Percentiles rank a stretch among this genome's conserved stretches.
phyloP scores from a whole-genome alignment of 2,329 filamentous ascomycete genomes.

The Ophiocordyceps sinensis region DNA sequence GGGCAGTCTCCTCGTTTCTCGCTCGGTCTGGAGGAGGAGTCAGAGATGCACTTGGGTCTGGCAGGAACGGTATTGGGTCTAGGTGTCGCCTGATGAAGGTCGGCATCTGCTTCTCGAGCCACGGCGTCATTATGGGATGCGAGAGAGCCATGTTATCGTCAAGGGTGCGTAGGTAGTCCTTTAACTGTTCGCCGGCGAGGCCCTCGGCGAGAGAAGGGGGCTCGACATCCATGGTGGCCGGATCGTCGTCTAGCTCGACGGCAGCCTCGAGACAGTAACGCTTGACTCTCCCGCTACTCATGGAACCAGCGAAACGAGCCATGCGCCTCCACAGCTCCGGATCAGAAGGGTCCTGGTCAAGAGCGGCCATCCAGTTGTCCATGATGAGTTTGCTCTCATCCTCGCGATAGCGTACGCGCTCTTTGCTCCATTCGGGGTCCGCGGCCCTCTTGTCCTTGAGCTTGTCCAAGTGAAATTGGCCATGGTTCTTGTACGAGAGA shows the following conservation, averaged over 20 bases:
- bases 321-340: constrained; percentile 50
- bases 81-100: constrained; percentile 35
- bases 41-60: constrained; percentile 30
- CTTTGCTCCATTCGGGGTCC: constrained; percentile 35
- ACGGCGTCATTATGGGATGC: constrained; percentile 47
- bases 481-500: constrained; percentile 88
- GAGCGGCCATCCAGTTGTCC: constrained; percentile 40
- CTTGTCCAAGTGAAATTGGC: constrained; percentile 73
- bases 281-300: constrained; percentile 41
- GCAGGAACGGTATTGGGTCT: constrained; percentile 49
- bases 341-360: constrained; percentile 52
- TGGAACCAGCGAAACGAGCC: constrained; percentile 41
- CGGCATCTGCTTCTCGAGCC: constrained; percentile 36
- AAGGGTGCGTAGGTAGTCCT: constrained; percentile 36
- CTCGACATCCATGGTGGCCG: constrained; percentile 44
- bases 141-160: constrained; percentile 40
- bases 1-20: neutral
- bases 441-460: constrained; percentile 19
- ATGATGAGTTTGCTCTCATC: constrained; percentile 31
- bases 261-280: constrained; percentile 52
- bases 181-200: constrained; percentile 48
- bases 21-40: constrained; percentile 11
- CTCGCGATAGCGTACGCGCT: constrained; percentile 13
- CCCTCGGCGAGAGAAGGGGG: constrained; percentile 49
- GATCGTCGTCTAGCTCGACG: constrained; percentile 53